Evolutionary conservation across 2,329 filamentous ascomycete genomes (phyloP), one percentile per base, ranked within the genome.

Genomic region (Exophiala oligosperma): DNA sequence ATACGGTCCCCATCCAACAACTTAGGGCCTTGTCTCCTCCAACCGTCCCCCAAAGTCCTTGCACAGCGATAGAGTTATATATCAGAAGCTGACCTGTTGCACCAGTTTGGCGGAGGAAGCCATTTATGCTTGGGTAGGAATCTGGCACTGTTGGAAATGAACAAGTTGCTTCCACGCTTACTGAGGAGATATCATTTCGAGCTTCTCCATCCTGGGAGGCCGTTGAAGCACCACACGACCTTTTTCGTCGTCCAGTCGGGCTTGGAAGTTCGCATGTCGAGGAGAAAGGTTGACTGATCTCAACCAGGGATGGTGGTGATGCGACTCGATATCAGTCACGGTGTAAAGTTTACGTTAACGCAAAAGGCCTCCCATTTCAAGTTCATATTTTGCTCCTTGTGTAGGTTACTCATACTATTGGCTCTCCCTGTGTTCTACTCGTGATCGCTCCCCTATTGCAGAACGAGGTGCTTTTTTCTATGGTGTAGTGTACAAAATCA

Each of bases 191-290:
- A 79, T 64, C 71, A 80, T 46, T 79, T 85, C 60, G 73, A 80
- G 66, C 72, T 85, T 26, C 75, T 77, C 12, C 72, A 80, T 59
- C 80, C 80, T 0, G 74, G 76, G 7, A 73, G 77, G 38, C 75
- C 79, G 52, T 72, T 84, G 64, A 76, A 76, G 60, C 79, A 81
- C 21, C 77, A 81, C 52, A 77, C 81, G 21, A 82, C 81, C 1
- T 85, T 84, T 69, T 85, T 85, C 64, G 82, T 85, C 4, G 81
- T 84, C 4, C 83, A 85, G 69, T 73, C 79, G 46, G 82, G 82
- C 0, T 67, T 85, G 57, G 76, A 83, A 46, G 82, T 80, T 54
- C 73, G 74, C 61, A 72, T 66, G 23, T 40, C 70, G 61, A 74
- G 49, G 48, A 49, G 58, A 54, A 49, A 43, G 17, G 17, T 17